Evolutionary conservation across 768 basidiomycete species (phyloP).

Genomic region (Lentinula detonsa): DNA sequence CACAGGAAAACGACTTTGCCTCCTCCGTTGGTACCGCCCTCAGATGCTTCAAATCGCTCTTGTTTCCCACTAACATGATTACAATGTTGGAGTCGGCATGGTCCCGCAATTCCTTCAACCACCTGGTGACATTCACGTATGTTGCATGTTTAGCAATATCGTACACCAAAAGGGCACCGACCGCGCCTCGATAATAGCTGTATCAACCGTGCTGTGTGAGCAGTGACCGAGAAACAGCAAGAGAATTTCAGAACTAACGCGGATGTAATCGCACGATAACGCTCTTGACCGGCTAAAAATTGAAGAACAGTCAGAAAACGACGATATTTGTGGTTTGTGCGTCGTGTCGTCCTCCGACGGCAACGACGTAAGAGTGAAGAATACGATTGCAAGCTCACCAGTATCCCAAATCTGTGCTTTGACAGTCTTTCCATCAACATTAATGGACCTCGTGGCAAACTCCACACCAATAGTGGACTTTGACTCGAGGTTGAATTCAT

Average conservation of each 20-base stretch:
- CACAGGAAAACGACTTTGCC: constrained; percentile 87
- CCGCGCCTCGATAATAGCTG: constrained; percentile 97
- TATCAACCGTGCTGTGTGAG: neutral
- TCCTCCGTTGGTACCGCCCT: constrained; percentile 97
- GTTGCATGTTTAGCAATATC: constrained; percentile 94
- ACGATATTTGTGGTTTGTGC: neutral
- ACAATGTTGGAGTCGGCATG: constrained; percentile 92
- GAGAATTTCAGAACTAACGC: constrained; percentile 43
- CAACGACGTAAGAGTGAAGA: neutral
- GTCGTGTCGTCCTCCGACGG: neutral
- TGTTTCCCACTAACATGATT: constrained; percentile 96
- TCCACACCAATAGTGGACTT: constrained; percentile 99
- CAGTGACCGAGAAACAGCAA: neutral
- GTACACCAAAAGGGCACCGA: constrained; percentile 88
- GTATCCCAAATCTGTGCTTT: constrained; percentile 99
- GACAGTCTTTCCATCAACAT: constrained; percentile 93
- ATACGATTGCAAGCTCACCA: constrained; percentile 43
- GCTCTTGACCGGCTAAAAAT: constrained; percentile 83
- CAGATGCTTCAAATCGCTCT: constrained; percentile 98
- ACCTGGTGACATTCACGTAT: constrained; percentile 89
- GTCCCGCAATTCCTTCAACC: constrained; percentile 96
- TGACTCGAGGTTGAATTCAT: constrained; percentile 98
- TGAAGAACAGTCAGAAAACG: constrained; percentile 4
- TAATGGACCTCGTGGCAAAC: constrained; percentile 94
- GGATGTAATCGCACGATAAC: constrained; percentile 96